Base-by-base conservation (phyloP, 2,329 filamentous ascomycete genomes). In the Aureobasidium sp. region DNA sequence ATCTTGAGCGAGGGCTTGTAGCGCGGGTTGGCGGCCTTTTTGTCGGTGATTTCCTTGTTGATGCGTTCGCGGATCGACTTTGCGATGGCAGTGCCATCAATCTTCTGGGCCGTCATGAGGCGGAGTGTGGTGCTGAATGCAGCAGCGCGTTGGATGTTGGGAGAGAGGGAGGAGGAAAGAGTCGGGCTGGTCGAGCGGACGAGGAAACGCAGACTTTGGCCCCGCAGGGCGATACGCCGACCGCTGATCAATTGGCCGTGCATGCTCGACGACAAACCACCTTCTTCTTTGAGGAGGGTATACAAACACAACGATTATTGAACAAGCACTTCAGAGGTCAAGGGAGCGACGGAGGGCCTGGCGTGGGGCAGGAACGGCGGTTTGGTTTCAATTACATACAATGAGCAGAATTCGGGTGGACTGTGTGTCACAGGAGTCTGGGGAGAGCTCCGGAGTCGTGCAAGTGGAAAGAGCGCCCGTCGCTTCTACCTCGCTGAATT, bases 61-160 rank as follows among this genome's bases (percentile, higher is more conserved):
- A 99, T 82, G 64, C 82, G 82, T 78, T 92, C 89, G 64, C 94
- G 87, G 73, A 97, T 96, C 72, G 80, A 83, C 79, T 93, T 95
- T 68, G 94, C 94, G 78, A 97, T 91, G 73, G 90, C 90, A 60
- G 87, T 96, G 79, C 94, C 94, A 79, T 99, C 94, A 70, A 99
- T 94, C 80, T 91, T 96, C 69, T 82, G 84, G 67, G 90, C 93
- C 68, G 85, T 84, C 92, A 96, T 97, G 71, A 77, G 79, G 75
- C 77, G 70, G 67, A 78, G 67, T 64, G 81, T 84, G 67, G 72
- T 77, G 64, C 78, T 79, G 70, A 85, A 82, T 35, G 62, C 51
- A 37, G 37, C 51, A 37, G 37, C 35, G 51, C 37, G 51, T 33
- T 59, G 65, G 57, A 23, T 38, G 46, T n/a, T 46, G 37, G 58